Evolutionary conservation across 2,329 filamentous ascomycete genomes (phyloP).

Genomic region (Sporothrix pseudoabietina): DNA sequence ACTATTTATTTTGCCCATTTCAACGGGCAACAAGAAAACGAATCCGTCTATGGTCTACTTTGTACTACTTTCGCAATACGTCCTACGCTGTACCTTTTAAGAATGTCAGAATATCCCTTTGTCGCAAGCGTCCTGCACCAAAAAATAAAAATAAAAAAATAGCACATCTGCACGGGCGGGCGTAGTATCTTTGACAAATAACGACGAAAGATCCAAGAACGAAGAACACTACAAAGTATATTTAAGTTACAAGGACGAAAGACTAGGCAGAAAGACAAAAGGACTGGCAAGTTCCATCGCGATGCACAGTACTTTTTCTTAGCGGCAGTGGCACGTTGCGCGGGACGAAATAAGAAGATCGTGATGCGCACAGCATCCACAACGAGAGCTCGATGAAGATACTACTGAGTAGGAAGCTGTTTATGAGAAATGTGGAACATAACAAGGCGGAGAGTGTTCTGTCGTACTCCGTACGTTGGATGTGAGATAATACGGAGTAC

Average conservation of each 20-base stretch:
- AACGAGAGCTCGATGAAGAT: neutral
- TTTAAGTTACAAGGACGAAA: too few species aligned
- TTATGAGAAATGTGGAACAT: too few species aligned
- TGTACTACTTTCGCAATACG: neutral
- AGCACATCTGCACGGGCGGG: neutral
- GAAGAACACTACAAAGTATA: too few species aligned
- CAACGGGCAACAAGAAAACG: too few species aligned
- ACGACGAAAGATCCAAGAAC: neutral
- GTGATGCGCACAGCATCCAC: neutral
- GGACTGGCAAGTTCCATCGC: too few species aligned
- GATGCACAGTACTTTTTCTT: neutral
- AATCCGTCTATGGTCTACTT: neutral
- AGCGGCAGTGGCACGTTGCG: too few species aligned
- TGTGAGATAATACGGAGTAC: neutral
- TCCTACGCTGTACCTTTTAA: neutral
- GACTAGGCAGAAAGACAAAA: too few species aligned
- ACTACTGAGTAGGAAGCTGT: too few species aligned
- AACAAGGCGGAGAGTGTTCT: neutral
- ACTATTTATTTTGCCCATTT: neutral
- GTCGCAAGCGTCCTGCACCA: conserved; percentile 16
- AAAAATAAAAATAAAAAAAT: conserved; percentile 22
- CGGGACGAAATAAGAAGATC: too few species aligned
- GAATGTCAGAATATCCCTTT: neutral
- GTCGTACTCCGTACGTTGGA: neutral
- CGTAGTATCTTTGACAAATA: neutral